Evolutionary conservation across 208 protist species (phyloP).

Genomic region (Crithidia fasciculata): DNA sequence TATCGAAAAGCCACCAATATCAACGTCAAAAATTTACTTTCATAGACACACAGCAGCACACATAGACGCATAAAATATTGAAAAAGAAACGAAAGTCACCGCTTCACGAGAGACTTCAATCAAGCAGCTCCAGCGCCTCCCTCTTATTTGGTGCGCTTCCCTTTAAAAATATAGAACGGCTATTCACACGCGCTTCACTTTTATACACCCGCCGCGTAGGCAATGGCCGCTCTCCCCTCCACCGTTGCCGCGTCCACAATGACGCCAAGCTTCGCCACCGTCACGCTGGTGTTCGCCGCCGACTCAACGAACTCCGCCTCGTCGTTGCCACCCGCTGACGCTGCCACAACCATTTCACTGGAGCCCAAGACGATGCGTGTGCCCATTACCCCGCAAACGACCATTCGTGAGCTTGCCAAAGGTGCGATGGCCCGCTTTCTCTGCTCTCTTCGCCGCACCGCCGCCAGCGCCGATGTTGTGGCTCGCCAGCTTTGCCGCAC

Average conservation of each 20-base stretch:
- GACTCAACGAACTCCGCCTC: not conserved
- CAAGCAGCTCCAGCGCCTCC: too few relatives aligned
- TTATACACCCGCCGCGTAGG: too few relatives aligned
- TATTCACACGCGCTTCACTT: too few relatives aligned
- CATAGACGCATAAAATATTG: too few relatives aligned
- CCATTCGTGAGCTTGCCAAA: constrained; percentile 81
- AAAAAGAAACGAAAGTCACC: too few relatives aligned
- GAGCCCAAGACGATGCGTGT: constrained; percentile 65
- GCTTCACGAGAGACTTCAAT: too few relatives aligned
- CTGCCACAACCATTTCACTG: not conserved
- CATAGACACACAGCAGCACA: too few relatives aligned
- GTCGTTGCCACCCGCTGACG: not conserved
- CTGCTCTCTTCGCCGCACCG: constrained; percentile 40
- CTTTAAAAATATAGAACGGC: too few relatives aligned
- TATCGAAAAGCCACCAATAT: too few relatives aligned
- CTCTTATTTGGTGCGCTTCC: too few relatives aligned
- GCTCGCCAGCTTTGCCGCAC: constrained; percentile 20
- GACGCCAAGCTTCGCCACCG: constrained; percentile 23
- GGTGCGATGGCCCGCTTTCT: constrained; percentile 78
- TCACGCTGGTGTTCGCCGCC: constrained; percentile 18
- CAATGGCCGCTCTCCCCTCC: not conserved
- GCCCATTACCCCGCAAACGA: constrained; percentile 65
- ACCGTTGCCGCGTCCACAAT: not conserved
- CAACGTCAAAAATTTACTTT: too few relatives aligned
- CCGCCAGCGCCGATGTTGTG: not conserved